phyloP scores from a whole-genome alignment of 1,284 basidiomycete genomes.

The Cutaneotrichosporon sp. region DNA sequence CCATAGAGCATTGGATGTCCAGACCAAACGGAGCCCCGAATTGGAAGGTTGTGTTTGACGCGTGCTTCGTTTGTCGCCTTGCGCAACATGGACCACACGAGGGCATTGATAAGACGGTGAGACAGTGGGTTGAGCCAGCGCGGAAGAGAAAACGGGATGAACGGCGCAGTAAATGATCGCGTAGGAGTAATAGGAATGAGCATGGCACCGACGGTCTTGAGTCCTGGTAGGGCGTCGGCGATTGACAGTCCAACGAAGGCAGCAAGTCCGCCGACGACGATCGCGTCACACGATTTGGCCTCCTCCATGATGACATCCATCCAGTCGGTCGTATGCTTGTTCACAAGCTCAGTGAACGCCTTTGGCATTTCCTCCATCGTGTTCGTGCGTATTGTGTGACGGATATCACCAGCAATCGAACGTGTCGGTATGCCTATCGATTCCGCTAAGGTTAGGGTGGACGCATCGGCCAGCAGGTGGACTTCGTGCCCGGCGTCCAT shows the following conservation, averaged over 20 bases:
- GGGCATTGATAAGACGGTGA: not conserved
- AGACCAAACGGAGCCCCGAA: not conserved
- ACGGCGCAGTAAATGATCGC: not conserved
- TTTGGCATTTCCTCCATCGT: not conserved
- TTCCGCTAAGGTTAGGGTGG: not conserved
- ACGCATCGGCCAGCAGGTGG: not conserved
- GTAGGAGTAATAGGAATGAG: not conserved
- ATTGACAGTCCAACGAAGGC: not conserved
- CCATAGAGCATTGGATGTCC: slow-evolving; percentile 1
- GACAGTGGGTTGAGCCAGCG: not conserved
- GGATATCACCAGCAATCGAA: not conserved
- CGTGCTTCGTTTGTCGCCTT: not conserved
- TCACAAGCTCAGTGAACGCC: not conserved
- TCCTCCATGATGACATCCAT: not conserved
- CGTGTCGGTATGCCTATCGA: not conserved
- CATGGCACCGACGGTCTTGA: not conserved
- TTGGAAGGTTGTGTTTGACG: not conserved
- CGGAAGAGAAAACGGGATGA: not conserved
- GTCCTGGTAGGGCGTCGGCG: not conserved
- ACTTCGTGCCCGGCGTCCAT: not conserved
- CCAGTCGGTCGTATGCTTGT: not conserved
- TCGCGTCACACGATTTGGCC: not conserved
- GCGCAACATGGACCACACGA: not conserved
- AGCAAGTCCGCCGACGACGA: not conserved
- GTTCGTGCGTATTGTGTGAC: not conserved